These are phyloP conservation scores for Pterocarpus santalinus DNA, from an alignment of 306 rosid species.

Conservation along the genomic window DNA sequence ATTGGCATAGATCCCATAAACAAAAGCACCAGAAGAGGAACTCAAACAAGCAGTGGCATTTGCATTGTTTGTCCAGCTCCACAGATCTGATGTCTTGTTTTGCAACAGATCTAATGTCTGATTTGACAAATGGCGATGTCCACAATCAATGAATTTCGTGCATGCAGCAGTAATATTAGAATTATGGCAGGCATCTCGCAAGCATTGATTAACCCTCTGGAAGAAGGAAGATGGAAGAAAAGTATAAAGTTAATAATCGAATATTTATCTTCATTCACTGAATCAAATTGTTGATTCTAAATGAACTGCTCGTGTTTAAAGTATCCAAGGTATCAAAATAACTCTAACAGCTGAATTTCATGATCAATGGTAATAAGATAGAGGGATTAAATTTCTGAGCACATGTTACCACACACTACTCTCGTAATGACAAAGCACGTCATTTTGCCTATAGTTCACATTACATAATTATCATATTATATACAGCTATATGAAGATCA, in stretches of 20 bases:
- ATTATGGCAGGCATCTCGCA: constrained; percentile 59
- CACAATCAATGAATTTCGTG: constrained; percentile 67
- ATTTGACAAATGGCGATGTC: neutral
- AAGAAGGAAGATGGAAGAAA: constrained; percentile 38
- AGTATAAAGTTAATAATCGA: constrained; percentile 30
- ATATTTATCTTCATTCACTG: constrained; percentile 17
- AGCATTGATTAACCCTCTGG: constrained; percentile 86
- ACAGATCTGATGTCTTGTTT: neutral
- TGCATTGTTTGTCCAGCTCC: neutral
- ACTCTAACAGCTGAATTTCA: no score
- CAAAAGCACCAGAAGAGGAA: neutral
- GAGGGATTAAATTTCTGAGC: neutral
- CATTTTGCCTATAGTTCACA: neutral
- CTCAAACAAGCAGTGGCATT: constrained; percentile 61
- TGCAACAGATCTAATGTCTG: no score
- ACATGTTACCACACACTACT: neutral
- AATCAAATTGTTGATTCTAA: constrained; percentile 4
- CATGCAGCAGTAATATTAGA: neutral
- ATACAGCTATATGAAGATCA: constrained; percentile 1
- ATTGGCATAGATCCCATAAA: constrained; percentile 39
- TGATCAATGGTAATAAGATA: no score
- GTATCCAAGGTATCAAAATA: no score
- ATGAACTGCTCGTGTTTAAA: neutral
- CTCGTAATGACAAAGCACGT: neutral
- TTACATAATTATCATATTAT: constrained; percentile 1